Evolutionary conservation across 2,329 filamentous ascomycete genomes (phyloP).

Genomic region (Xylariaceae sp.): DNA sequence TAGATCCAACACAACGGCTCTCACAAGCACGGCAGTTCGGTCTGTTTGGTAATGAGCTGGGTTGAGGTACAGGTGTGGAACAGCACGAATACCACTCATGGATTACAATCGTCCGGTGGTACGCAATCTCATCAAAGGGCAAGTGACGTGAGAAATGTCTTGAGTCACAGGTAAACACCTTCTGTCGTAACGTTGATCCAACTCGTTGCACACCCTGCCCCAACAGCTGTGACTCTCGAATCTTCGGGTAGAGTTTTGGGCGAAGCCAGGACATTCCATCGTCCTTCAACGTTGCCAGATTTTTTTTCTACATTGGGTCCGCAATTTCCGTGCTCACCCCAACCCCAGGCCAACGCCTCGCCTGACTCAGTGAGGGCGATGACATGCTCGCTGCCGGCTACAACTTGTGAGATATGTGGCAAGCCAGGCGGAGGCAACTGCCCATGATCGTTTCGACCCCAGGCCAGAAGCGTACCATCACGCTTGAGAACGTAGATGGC

Average conservation of each 20-base stretch:
- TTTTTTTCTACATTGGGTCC: constrained; percentile 62
- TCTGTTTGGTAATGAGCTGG: constrained; percentile 34
- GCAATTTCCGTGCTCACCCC: constrained; percentile 98
- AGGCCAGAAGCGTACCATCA: constrained; percentile 61
- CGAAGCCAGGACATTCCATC: constrained; percentile 64
- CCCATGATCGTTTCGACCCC: constrained; percentile 83
- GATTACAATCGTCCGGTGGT: too few species aligned
- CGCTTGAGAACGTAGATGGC: constrained; percentile 66
- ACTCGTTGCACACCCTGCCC: constrained; percentile 87
- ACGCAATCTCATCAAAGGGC: too few species aligned
- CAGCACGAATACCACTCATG: too few species aligned
- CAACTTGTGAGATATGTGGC: constrained; percentile 58
- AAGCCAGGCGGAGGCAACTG: constrained; percentile 66
- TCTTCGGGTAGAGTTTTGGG: constrained; percentile 49
- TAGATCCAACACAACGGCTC: constrained; percentile 71
- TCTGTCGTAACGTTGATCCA: constrained; percentile 58
- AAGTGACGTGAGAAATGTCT: too few species aligned
- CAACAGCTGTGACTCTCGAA: constrained; percentile 57
- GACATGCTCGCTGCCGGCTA: constrained; percentile 87
- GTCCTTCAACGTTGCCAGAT: constrained; percentile 58
- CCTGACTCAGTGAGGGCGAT: constrained; percentile 63
- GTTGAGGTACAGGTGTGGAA: not conserved
- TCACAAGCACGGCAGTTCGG: constrained; percentile 57
- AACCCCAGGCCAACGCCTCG: constrained; percentile 82
- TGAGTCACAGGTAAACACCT: constrained; percentile 29